These are phyloP conservation scores for Albifimbria verrucaria DNA, from an alignment of 2,329 filamentous ascomycete genomes.

Conservation along the genomic window DNA sequence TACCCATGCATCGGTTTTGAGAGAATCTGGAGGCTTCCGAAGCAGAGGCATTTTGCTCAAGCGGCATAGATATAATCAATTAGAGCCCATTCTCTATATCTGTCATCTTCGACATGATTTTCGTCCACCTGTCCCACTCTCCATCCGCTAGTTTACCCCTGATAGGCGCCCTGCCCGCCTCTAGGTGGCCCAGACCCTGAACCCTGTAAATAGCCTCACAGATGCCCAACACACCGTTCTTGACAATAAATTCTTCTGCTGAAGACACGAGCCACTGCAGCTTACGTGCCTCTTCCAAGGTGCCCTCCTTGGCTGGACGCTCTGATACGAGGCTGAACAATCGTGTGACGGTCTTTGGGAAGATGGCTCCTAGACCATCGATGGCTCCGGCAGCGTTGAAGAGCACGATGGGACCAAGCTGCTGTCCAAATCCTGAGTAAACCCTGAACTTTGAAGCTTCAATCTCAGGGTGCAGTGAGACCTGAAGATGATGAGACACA, in stretches of 20 bases:
- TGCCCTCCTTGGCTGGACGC: constrained; percentile 32
- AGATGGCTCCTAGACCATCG: constrained; percentile 63
- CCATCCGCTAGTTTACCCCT: too few relatives aligned
- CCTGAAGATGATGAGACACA: constrained; percentile 61
- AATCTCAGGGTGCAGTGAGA: constrained; percentile 58
- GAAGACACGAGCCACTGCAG: constrained; percentile 60
- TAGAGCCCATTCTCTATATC: too few relatives aligned
- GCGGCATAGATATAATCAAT: too few relatives aligned
- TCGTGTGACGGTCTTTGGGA: constrained; percentile 57
- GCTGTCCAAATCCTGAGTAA: constrained; percentile 65
- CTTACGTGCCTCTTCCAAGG: constrained; percentile 48
- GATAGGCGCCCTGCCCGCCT: constrained; percentile 56
- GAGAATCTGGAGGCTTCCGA: too few relatives aligned
- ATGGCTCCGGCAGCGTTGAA: constrained; percentile 64
- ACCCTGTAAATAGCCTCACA: constrained; percentile 58
- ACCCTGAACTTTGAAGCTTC: constrained; percentile 59
- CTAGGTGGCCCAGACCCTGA: constrained; percentile 51
- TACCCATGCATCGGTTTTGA: too few relatives aligned
- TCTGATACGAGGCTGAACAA: constrained; percentile 47
- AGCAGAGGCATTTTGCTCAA: too few relatives aligned
- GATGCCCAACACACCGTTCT: constrained; percentile 60
- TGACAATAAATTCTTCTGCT: constrained; percentile 60
- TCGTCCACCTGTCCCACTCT: too few relatives aligned
- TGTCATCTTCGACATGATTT: too few relatives aligned
- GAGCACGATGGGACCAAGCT: constrained; percentile 60